These are phyloP conservation scores for Chiua virens DNA, from an alignment of 768 basidiomycete genomes.

Conservation along the genomic window DNA sequence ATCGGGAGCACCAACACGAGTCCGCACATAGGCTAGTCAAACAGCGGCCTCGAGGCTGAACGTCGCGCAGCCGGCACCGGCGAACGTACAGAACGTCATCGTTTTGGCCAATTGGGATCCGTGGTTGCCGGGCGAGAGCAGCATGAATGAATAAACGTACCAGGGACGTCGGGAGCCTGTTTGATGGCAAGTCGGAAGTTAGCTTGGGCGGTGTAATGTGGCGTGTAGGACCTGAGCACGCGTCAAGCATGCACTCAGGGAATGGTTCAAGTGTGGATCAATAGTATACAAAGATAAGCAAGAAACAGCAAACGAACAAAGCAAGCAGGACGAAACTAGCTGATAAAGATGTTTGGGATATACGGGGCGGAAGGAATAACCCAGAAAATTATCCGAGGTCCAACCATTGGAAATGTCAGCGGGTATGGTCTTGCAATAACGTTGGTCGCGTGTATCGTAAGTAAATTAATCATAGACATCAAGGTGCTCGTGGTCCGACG, in stretches of 20 bases:
- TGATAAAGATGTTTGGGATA: conserved; percentile 9
- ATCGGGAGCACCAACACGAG: neutral
- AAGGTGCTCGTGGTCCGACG: conserved; percentile 42
- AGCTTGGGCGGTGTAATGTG: conserved; percentile 11
- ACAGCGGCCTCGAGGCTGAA: conserved; percentile 11
- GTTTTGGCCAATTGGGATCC: neutral
- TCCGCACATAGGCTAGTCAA: neutral
- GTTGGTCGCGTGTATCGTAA: conserved; percentile 6
- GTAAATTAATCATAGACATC: conserved; percentile 16
- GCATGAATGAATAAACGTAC: neutral
- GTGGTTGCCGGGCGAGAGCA: neutral
- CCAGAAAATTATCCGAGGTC: conserved; percentile 4
- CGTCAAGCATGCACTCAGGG: conserved; percentile 20
- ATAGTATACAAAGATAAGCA: conserved; percentile 17
- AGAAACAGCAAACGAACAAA: conserved; percentile 17
- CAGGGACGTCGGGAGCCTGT: neutral
- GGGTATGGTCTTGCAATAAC: conserved; percentile 8
- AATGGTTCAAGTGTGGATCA: conserved; percentile 12
- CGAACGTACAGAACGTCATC: conserved; percentile 3
- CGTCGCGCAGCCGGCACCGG: conserved; percentile 1
- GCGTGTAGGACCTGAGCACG: conserved; percentile 15
- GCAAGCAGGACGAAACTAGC: conserved; percentile 19
- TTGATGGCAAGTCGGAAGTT: conserved; percentile 5
- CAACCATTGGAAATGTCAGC: conserved; percentile 9
- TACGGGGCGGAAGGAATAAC: conserved; percentile 5